Conservation (phyloP, 2,329 filamentous ascomycete genomes). For the Cercospora canescens region DNA sequence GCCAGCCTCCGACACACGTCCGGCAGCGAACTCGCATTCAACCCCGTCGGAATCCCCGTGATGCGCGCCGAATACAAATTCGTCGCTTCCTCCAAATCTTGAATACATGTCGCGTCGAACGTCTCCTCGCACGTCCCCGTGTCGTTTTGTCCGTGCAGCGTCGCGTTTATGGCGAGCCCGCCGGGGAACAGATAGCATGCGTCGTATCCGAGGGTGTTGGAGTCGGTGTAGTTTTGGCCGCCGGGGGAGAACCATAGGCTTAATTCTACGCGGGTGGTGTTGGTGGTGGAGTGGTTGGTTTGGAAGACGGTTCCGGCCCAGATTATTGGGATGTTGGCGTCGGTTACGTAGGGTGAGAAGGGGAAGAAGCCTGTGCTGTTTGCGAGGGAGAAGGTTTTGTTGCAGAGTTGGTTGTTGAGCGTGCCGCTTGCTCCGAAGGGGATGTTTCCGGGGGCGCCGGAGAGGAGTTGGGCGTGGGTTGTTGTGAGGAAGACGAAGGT, state of each 20-base stretch:
- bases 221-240: slow-evolving; percentile 8
- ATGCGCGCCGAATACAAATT: neutral
- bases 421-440: neutral
- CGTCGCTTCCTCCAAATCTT: slow-evolving; percentile 10
- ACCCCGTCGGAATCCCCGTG: slow-evolving; percentile 11
- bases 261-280: slow-evolving; percentile 11
- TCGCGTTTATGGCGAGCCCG: slow-evolving; percentile 6
- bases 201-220: slow-evolving; percentile 16
- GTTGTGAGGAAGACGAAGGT: neutral
- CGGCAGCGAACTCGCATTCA: slow-evolving; percentile 15
- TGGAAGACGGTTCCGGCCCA: slow-evolving; percentile 17
- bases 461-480: slow-evolving; percentile 7
- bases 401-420: slow-evolving; percentile 13
- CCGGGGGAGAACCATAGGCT: slow-evolving; percentile 18
- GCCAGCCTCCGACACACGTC: slow-evolving; percentile 14
- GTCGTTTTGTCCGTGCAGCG: slow-evolving; percentile 12
- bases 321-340: neutral
- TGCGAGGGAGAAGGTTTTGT: slow-evolving; percentile 13
- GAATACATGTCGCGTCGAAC: slow-evolving; percentile 13
- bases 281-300: neutral
- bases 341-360: slow-evolving; percentile 3
- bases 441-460: slow-evolving; percentile 10
- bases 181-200: slow-evolving; percentile 16
- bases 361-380: slow-evolving; percentile 12
- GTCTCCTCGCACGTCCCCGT: slow-evolving; percentile 14